phyloP scores from a whole-genome alignment of 306 rosid species.

The Cucurbita pepo region DNA sequence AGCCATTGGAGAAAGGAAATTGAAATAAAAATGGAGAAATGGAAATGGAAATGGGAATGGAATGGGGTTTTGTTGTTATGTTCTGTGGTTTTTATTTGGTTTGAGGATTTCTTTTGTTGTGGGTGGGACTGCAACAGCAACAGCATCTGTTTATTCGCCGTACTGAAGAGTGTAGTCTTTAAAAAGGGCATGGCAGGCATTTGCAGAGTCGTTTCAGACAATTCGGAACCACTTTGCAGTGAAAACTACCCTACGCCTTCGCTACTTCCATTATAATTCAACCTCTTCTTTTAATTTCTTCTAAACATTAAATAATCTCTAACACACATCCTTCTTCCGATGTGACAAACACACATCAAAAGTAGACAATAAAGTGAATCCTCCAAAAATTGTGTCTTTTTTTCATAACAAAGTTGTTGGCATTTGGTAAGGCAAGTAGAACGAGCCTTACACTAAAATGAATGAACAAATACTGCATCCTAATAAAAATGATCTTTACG shows the following conservation, averaged over 20 bases:
- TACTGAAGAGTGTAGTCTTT: not conserved
- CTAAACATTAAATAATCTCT: not conserved
- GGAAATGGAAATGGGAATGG: not conserved
- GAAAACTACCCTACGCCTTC: not conserved
- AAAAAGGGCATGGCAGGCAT: not conserved
- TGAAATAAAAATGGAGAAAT: not conserved
- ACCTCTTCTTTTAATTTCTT: not conserved
- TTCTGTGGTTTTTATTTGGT: not conserved
- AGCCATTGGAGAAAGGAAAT: constrained; percentile 20
- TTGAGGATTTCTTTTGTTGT: not conserved
- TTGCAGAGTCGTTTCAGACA: not conserved
- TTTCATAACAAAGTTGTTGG: too few species aligned
- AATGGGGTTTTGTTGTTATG: not conserved
- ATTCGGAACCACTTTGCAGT: not conserved
- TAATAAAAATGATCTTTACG: too few species aligned
- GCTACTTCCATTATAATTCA: not conserved
- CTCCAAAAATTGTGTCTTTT: too few species aligned
- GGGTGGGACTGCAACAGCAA: too few species aligned
- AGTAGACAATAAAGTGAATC: too few species aligned
- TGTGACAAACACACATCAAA: not conserved
- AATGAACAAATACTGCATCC: too few species aligned
- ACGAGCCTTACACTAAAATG: too few species aligned
- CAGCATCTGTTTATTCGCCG: not conserved
- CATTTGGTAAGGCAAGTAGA: too few species aligned
- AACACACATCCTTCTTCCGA: too few species aligned